Evolutionary conservation across 2,329 filamentous ascomycete genomes (phyloP).

Genomic region (Cladosporium sp.): DNA sequence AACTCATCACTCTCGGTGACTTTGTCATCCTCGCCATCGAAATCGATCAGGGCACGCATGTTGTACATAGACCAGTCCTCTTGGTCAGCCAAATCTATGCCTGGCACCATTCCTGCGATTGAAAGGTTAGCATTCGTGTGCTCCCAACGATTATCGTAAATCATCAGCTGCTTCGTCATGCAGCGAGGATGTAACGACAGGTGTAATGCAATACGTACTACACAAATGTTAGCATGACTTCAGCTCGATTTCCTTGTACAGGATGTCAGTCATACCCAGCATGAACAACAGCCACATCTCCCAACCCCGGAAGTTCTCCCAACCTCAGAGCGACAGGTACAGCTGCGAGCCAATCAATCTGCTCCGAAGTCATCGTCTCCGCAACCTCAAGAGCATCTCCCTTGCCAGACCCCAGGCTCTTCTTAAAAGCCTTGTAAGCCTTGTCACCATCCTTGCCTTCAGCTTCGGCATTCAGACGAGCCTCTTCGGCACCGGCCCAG

Average conservation of each 20-base stretch:
- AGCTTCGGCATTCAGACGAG: not conserved
- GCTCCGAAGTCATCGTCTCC: not conserved
- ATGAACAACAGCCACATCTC: slow-evolving; percentile 2
- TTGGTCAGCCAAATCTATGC: not conserved
- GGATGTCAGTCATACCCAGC: not conserved
- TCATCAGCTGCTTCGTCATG: not conserved
- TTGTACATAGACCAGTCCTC: slow-evolving; percentile 9
- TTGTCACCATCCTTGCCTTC: slow-evolving; percentile 5
- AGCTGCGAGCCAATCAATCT: not conserved
- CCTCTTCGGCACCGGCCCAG: slow-evolving; percentile 1
- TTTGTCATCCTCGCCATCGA: not conserved
- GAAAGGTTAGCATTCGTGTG: not conserved
- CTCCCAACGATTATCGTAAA: not conserved
- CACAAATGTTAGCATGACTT: not conserved
- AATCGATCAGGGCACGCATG: slow-evolving; percentile 7
- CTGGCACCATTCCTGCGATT: slow-evolving; percentile 3
- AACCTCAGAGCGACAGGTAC: not conserved
- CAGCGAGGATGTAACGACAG: not conserved
- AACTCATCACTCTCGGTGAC: not conserved
- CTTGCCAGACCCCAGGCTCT: not conserved
- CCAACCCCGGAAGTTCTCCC: not conserved
- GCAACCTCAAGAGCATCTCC: not conserved
- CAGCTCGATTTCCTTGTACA: too few species aligned
- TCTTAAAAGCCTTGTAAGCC: not conserved
- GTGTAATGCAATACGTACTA: not conserved